phyloP scores from a whole-genome alignment of 2,329 filamentous ascomycete species.

The Botrytis elliptica region DNA sequence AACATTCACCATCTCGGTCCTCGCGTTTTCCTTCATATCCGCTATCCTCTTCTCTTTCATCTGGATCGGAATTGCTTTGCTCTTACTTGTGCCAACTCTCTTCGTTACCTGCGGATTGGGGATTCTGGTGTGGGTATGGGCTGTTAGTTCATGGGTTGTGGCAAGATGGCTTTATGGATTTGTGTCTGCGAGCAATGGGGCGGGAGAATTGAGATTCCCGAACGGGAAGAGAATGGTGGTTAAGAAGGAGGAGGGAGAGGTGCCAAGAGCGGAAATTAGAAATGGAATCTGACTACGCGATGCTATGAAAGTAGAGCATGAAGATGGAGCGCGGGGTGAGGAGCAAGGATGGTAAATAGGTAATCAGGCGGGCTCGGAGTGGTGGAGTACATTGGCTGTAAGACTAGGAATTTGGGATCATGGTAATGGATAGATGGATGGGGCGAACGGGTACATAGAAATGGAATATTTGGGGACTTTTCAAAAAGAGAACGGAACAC shows the following conservation, averaged over 20 bases:
- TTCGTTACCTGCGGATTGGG: constrained; percentile 63
- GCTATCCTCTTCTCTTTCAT: constrained; percentile 66
- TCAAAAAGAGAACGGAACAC: neutral
- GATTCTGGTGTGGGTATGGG: constrained; percentile 66
- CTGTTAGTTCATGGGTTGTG: constrained; percentile 56
- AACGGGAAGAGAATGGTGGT: constrained; percentile 31
- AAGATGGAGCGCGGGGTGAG: no score
- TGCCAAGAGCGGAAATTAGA: constrained; percentile 23
- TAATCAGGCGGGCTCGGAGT: neutral
- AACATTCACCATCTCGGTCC: constrained; percentile 61
- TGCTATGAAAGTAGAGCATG: no score
- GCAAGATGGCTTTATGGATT: constrained; percentile 48
- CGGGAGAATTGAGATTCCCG: constrained; percentile 26
- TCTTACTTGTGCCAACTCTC: constrained; percentile 67
- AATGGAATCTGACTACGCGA: constrained; percentile 9
- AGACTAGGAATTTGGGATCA: neutral
- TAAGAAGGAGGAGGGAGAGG: constrained; percentile 30
- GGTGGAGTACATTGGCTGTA: neutral
- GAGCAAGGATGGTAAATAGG: neutral
- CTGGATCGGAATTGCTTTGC: constrained; percentile 63
- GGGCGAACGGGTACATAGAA: neutral
- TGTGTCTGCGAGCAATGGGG: constrained; percentile 30
- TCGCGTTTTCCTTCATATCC: constrained; percentile 60
- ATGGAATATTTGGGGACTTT: neutral
- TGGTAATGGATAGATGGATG: neutral